Evolutionary conservation across 1,139 yeast genomes (phyloP), one percentile per base, ranked within the genome.

Genomic region (Sugiyamaella novakii): DNA sequence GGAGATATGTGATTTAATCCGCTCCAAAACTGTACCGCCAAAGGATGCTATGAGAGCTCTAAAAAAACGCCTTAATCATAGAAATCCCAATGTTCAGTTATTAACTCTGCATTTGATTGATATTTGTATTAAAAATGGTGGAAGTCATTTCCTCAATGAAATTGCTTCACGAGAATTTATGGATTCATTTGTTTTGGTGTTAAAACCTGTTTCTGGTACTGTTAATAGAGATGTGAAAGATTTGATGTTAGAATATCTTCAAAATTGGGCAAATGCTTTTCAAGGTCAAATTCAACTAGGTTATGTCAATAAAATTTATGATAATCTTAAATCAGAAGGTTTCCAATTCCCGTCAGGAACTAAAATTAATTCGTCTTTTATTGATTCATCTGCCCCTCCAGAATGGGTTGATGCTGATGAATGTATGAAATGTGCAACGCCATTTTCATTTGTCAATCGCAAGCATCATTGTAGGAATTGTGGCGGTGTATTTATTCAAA

Each of bases 381-480:
- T 91, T 48, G 98, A 92, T 63, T 80, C 96, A 1, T 86, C 83
- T 54, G 91, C 92, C 3, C 97, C 99, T 2, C 98, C 98, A 0
- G 98, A 91, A 60, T 92, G 99, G 99, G 83, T 87, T 19, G 98
- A 94, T 62, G 84, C 89, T 14, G 96, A 89, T 61, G 88, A 87
- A 10, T 92, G 99, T 66, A 91, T 94, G 98, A 82, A 87, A 52
- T 88, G 98, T 60, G 89, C 95, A 48, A 80, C 77, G 30, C 73
- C 84, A 11, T 92, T 92, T 62, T 76, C 94, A 1, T 78, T 91
- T 67, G 73, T 91, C 56, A 89, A 87, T 65, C 76, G 99, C 61
- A 89, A 92, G 64, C 99, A 92, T 66, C 98, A 92, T 68, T 92
- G 98, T 65, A 77, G 98, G 49, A 86, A 95, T 46, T 92, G 99